Base-by-base conservation (phyloP, 352 stramenopile species). In the Phytophthora nicotianae region DNA sequence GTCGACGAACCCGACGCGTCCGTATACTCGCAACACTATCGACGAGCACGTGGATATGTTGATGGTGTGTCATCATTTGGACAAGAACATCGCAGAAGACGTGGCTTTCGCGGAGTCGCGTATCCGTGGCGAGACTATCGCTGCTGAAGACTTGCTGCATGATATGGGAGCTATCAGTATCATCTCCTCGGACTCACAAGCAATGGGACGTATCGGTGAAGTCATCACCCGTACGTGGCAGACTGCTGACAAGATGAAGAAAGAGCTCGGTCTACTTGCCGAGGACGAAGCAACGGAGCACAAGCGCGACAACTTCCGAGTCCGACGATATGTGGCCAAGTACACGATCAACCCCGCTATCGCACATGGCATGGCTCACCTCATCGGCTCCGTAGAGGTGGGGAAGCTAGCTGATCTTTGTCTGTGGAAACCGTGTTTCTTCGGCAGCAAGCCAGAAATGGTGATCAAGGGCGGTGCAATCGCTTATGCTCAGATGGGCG, bases 11-110 rank as follows among this genome's bases (percentile, higher is more conserved):
- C 97, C 97, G 9, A 99, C 97, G 27, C 87, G 95, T 43, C 97
- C 97, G 4, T 98, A 97, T 71, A 99, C 96, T 11, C 79, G 85
- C 40, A 99, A 99, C 74, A 99, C 97, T 21, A 98, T 99, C 57
- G 97, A 99, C 58, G 97, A 99, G 68, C 97, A 99, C 72, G 88
- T 99, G 27, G 97, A 99, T 79, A 99, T 99, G 97, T 81, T 99
- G 23, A 98, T 99, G 96, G 96, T 99, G 27, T 99, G 97, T 67
- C 97, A 99, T 72, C 97, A 99, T 68, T 84, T 99, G 58, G 92
- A 98, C 75, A 91, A 96, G 60, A 92, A 87, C 58, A 98, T 99
- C 60, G 88, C 91, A 0, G 96, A 99, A 71, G 97, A 99, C 68
- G 91, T 99, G 21, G 96, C 97, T 3, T 99, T 99, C 75, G 97